A percentile compares a stretch with the other conserved stretches of the same genome.
Conservation (phyloP, 371 early-diverging fungal species). For the Batrachochytrium dendrobatidis region DNA sequence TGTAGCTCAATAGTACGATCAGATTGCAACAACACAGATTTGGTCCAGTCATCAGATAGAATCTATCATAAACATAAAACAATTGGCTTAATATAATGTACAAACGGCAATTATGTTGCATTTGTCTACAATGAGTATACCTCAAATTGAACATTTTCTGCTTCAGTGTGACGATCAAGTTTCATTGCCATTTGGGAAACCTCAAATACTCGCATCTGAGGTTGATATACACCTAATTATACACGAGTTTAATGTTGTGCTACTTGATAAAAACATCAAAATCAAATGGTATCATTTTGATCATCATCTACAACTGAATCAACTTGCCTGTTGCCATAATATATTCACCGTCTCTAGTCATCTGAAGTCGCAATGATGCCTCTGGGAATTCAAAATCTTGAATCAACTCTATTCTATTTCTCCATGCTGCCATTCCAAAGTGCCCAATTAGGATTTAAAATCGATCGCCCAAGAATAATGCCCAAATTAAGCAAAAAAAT, state of each 20-base stretch:
- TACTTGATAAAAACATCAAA: constrained; percentile 1
- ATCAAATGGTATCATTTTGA: constrained; percentile 2
- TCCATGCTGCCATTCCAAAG: constrained; percentile 65
- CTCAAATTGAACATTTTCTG: constrained; percentile 87
- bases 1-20: constrained; percentile 97
- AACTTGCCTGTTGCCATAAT: constrained; percentile 83
- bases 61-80: constrained; percentile 41
- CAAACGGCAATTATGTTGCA: background rate
- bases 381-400: constrained; percentile 99
- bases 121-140: constrained; percentile 25
- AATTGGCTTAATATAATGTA: background rate
- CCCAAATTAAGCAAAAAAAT: background rate
- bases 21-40: constrained; percentile 83
- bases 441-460: constrained; percentile 5
- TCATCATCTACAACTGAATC: background rate
- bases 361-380: constrained; percentile 78
- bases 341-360: constrained; percentile 79
- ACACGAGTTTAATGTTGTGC: no score
- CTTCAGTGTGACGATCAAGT: constrained; percentile 94
- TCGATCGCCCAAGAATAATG: background rate
- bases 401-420: constrained; percentile 84
- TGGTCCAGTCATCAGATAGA: constrained; percentile 97
- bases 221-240: constrained; percentile 82
- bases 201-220: constrained; percentile 94
- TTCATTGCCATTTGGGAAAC: constrained; percentile 90